phyloP scores from a whole-genome alignment of 345 rosid species.

The Citrus medica region DNA sequence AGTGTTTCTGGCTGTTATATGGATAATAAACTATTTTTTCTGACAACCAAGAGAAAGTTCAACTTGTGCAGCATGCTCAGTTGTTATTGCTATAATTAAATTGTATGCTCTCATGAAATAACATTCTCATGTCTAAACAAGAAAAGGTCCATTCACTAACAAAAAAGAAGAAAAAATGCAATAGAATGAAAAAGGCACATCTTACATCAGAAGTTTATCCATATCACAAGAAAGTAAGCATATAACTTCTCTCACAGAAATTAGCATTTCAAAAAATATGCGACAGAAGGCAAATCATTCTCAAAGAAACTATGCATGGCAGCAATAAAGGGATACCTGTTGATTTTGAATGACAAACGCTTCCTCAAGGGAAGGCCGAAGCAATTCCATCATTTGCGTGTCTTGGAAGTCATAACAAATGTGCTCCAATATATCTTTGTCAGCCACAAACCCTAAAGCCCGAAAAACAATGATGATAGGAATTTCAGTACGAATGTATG shows the following conservation, averaged over 20 bases:
- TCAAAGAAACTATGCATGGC: background rate
- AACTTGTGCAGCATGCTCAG: too few species aligned
- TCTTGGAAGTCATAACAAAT: conserved; percentile 88
- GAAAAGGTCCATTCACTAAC: too few species aligned
- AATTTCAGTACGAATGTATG: conserved; percentile 93
- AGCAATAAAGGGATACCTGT: conserved; percentile 45
- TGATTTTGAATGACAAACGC: conserved; percentile 98
- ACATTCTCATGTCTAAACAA: too few species aligned
- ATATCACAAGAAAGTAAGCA: background rate
- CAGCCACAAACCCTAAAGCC: conserved; percentile 96
- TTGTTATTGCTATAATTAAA: too few species aligned
- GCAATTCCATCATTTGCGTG: conserved; percentile 97
- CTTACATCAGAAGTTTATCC: background rate
- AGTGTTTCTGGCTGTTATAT: too few species aligned
- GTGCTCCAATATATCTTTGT: conserved; percentile 91
- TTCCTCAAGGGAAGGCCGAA: conserved; percentile 95
- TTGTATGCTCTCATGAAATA: too few species aligned
- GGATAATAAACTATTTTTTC: too few species aligned
- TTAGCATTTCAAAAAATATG: background rate
- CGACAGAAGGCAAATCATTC: background rate
- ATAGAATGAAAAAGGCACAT: background rate
- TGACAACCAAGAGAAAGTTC: too few species aligned
- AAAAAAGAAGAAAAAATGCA: too few species aligned
- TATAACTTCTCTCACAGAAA: background rate
- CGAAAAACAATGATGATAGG: conserved; percentile 97